phyloP scores from a whole-genome alignment of 495 filamentous ascomycete species.

The Penicillium odoratum region DNA sequence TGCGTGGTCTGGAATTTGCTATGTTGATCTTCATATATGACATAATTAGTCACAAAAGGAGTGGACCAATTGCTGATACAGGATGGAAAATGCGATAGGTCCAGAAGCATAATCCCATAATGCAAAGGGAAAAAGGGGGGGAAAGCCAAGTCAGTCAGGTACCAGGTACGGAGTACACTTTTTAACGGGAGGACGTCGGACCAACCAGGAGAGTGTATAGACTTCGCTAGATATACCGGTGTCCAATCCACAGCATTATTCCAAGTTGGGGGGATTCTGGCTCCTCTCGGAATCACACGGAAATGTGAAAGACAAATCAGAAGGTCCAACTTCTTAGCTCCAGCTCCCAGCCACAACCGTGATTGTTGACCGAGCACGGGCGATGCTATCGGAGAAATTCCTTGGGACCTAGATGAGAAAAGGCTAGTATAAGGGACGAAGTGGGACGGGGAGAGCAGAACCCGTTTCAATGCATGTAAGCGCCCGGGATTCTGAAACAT shows the following conservation, averaged over 20 bases:
- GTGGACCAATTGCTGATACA: background rate
- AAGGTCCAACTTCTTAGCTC: background rate
- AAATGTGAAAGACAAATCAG: background rate
- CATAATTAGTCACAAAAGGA: background rate
- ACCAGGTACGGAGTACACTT: constrained; percentile 4
- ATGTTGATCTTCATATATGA: constrained; percentile 18
- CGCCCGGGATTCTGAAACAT: constrained; percentile 37
- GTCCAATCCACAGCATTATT: background rate
- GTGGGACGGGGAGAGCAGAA: constrained; percentile 8
- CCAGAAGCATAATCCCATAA: background rate
- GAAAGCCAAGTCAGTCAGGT: constrained; percentile 1
- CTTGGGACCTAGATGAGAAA: background rate
- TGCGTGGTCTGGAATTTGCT: constrained; percentile 9
- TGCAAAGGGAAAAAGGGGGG: constrained; percentile 9
- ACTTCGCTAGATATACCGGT: background rate
- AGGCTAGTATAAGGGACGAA: constrained; percentile 3
- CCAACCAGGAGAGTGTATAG: constrained; percentile 2
- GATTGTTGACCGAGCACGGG: background rate
- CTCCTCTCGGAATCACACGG: background rate
- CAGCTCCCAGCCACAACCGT: constrained; percentile 8
- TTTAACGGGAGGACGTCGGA: constrained; percentile 11
- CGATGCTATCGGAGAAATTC: constrained; percentile 21
- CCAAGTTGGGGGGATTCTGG: background rate
- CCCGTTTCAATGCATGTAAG: constrained; percentile 32
- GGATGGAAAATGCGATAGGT: background rate